Base-by-base conservation (phyloP, 176 grass and related monocot species). In the Triticum timopheevii region DNA sequence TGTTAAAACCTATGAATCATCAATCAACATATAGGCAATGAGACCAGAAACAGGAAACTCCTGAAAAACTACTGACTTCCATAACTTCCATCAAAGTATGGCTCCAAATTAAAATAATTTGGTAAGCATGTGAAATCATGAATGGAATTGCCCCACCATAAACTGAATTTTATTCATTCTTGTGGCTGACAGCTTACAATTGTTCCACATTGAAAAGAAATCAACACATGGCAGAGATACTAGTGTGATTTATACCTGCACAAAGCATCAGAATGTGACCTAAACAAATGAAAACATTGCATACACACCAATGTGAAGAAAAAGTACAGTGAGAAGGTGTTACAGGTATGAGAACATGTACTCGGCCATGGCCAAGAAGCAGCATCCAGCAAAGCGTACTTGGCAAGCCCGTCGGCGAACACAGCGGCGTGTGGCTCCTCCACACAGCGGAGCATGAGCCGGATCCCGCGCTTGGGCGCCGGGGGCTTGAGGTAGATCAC, bases 401-500 rank as follows among this genome's bases (percentile, higher is more conserved):
- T 93, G 80, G 82, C 85, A 73, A 98, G 69, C 64, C 92, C 89
- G 0, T 88, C 75, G 34, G 78, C 78, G 89, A 98, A 93, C 17
- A 63, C 85, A 0, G 87, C 61, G 4, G 83, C 63, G 62, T 95
- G 93, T 56, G 90, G 84, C 66, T 93, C 82, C 84, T 93, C 93
- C 7, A 98, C 93, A 64, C 91, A 98, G 17, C 87, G 87, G 80
- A 90, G 88, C 90, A 98, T 93, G 59, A 98, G 84, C 11, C 87
- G 86, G 65, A 93, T 93, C 63, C 95, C 93, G 8, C 78, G 91
- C 91, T 93, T 90, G n/a, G 95, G 95, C 16, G 59, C 63, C 5
- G 89, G 87, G 24, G 95, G 93, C 83, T 84, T 93, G 24, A 95
- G 89, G 77, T 95, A 91, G 86, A 98, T 95, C 24, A 85, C 89